Evolutionary conservation across 495 filamentous ascomycete species (phyloP).

Genomic region (Hypoxylon intermedium): DNA sequence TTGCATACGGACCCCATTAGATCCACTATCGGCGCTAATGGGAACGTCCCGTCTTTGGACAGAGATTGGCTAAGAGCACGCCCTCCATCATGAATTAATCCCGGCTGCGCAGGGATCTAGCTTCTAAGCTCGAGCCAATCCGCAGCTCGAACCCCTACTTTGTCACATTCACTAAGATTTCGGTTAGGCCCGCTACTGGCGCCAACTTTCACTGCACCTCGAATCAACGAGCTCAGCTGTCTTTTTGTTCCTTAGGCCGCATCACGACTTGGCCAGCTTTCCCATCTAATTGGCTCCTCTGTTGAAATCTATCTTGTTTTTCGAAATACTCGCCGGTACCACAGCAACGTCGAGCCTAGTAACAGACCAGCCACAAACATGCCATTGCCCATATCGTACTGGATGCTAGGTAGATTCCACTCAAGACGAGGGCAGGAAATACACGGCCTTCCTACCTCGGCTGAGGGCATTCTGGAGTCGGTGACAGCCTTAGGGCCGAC

Average conservation of each 20-base stretch:
- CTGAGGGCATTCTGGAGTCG: constrained; percentile 24
- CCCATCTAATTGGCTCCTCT: constrained; percentile 23
- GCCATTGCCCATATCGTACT: constrained; percentile 18
- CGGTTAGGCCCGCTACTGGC: constrained; percentile 37
- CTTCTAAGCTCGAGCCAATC: constrained; percentile 42
- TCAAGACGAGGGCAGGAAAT: constrained; percentile 12
- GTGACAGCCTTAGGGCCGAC: constrained; percentile 16
- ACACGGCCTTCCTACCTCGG: constrained; percentile 8
- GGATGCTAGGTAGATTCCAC: constrained; percentile 3
- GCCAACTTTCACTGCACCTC: constrained; percentile 35
- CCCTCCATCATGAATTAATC: constrained; percentile 40
- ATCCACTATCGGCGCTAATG: constrained; percentile 38
- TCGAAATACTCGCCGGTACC: constrained; percentile 31
- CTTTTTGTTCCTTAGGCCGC: constrained; percentile 13
- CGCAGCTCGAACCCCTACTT: constrained; percentile 25
- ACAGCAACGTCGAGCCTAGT: constrained; percentile 34
- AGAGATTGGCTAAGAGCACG: constrained; percentile 37
- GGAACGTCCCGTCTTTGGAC: constrained; percentile 43
- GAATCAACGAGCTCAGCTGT: constrained; percentile 31
- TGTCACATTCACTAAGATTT: constrained; percentile 44
- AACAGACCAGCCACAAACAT: constrained; percentile 24
- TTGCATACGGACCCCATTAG: constrained; percentile 33
- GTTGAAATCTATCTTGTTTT: constrained; percentile 11
- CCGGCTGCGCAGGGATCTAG: constrained; percentile 34
- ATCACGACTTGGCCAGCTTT: constrained; percentile 12